A percentile compares a stretch with the other conserved stretches of the same genome.
Conservation (phyloP, 768 basidiomycete genomes). For the Boletus reticulatus region DNA sequence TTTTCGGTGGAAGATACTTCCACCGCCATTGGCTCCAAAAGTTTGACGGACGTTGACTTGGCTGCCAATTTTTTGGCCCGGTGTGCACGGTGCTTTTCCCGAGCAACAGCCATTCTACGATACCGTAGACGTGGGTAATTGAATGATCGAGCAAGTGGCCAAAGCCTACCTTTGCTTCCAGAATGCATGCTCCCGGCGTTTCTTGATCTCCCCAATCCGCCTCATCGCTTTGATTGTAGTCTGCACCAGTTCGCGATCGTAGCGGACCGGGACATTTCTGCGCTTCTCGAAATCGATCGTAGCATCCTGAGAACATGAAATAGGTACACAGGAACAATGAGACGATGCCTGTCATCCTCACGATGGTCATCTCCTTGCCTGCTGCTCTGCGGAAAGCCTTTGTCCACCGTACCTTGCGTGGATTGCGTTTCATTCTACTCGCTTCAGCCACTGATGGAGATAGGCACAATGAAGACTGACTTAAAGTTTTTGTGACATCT, state of each 20-base stretch:
- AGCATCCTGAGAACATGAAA: constrained; percentile 66
- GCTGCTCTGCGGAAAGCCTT: constrained; percentile 99
- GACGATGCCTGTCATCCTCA: constrained; percentile 38
- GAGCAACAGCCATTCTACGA: constrained; percentile 78
- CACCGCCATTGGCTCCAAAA: constrained; percentile 60
- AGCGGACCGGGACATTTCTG: constrained; percentile 94
- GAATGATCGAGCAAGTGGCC: background rate
- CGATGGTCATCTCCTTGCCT: constrained; percentile 99
- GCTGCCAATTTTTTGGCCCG: constrained; percentile 62
- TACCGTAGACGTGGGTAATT: background rate
- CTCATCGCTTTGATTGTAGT: constrained; percentile 97
- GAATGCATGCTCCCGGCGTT: constrained; percentile 88
- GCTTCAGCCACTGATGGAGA: background rate
- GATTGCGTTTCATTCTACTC: constrained; percentile 96
- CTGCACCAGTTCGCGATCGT: constrained; percentile 90
- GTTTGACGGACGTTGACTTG: constrained; percentile 54
- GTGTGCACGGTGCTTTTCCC: constrained; percentile 73
- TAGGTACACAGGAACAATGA: background rate
- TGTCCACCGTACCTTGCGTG: constrained; percentile 98
- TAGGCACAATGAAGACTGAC: constrained; percentile 40
- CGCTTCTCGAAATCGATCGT: constrained; percentile 99
- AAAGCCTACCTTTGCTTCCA: constrained; percentile 82
- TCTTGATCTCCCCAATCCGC: constrained; percentile 88
- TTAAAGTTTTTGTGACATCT: constrained; percentile 99
- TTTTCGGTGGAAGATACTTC: constrained; percentile 45